Percentiles rank a stretch among this genome's conserved stretches.
Conservation (phyloP, 2,329 filamentous ascomycete genomes). For the Ascochyta pisi region DNA sequence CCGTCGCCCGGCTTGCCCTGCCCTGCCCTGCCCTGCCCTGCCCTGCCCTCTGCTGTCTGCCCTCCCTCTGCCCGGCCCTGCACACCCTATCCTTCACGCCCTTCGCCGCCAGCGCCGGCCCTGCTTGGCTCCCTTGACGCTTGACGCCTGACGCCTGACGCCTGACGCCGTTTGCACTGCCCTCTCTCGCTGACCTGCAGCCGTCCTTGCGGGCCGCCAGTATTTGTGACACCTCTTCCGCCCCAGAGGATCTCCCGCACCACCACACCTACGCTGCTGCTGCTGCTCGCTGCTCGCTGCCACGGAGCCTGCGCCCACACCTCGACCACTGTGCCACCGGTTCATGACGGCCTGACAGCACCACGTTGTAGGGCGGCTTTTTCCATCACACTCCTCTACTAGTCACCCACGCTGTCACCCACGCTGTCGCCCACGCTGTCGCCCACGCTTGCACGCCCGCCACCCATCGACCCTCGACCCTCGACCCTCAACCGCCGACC, state of each 20-base stretch:
- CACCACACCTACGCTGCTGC: constrained; percentile 13
- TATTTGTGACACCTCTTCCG: constrained; percentile 41
- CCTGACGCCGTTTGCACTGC: constrained; percentile 12
- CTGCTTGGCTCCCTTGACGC: constrained; percentile 10
- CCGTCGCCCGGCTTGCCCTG: too few relatives aligned
- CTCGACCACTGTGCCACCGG: constrained; percentile 24
- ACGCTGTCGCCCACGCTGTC: background rate
- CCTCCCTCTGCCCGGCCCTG: background rate
- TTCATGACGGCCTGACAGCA: constrained; percentile 39
- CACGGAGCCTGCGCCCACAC: constrained; percentile 12
- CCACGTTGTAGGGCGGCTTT: constrained; percentile 31
- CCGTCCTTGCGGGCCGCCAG: constrained; percentile 41
- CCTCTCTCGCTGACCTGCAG: constrained; percentile 38
- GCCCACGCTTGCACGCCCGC: background rate
- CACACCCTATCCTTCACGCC: background rate
- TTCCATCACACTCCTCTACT: constrained; percentile 7
- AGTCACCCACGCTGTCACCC: constrained; percentile 5
- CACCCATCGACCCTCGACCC: background rate
- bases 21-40: background rate
- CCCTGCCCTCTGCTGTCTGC: background rate
- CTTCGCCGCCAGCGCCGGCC: constrained; percentile 1
- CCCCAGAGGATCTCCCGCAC: constrained; percentile 35
- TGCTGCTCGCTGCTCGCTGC: constrained; percentile 1
- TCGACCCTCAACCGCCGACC: background rate
- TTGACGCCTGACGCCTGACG: too few relatives aligned